Evolutionary conservation across 768 basidiomycete species (phyloP), one percentile per base, ranked within the genome.

Genomic region (Plicaturopsis crispa): DNA sequence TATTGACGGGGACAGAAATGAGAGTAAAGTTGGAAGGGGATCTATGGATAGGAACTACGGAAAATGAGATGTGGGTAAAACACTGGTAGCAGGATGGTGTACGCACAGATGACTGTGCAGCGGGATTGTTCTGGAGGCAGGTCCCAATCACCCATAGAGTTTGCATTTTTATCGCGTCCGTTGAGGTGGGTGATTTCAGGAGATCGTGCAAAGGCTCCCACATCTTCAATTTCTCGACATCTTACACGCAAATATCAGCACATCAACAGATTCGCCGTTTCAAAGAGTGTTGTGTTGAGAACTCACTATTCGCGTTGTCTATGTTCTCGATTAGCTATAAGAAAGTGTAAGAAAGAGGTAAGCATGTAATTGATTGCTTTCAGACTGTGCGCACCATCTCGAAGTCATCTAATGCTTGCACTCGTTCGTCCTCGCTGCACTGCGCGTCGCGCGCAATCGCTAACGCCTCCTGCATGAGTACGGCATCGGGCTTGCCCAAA

Each of bases 91-190:
- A 20, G 13, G 39, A 22, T 17, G 28, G 26, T 13, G 35, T 11
- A 69, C 78, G 45, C 49, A 88, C 86, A 3, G 78, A 74, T 38
- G 73, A 66, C 47, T 93, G 91, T 0, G 91, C 87, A 6, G 78
- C 65, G 0, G 89, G 87, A 45, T 93, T 94, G 50, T 94, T 93
- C 55, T 92, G 89, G 4, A 92, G 52, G 0, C 91, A 88, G 0
- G 91, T 94, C 5, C 91, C 91, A 18, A 87, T 70, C 0, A 92
- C 78, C 91, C 91, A 94, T 7, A 92, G 60, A 0, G 78, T 73
- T 43, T 85, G 78, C 43, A 69, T 61, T 49, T 74, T 79, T 18
- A 92, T 69, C 19, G 63, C 65, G n/a, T 75, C 69, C 0, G 81
- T 69, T 2, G 78, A 70, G 0, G 62, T 54, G 5, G 74, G 57